These are phyloP conservation scores for Picochlorum sp. DNA, from an alignment of 139 green algal genomes.

Conservation along the genomic window DNA sequence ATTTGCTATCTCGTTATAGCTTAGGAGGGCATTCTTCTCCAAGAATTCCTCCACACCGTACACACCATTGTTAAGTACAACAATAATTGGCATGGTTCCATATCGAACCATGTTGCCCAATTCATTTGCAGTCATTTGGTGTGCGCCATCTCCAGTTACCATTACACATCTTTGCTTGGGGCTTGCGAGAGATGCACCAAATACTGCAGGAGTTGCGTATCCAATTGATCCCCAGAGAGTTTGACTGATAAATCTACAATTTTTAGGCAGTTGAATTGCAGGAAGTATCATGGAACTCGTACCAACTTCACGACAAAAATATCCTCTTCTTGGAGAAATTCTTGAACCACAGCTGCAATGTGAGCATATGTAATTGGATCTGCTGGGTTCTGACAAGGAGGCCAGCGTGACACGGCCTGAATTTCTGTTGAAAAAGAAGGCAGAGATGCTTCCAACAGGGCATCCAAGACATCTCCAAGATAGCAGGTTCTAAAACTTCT, in stretches of 20 bases:
- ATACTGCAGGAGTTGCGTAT: constrained; percentile 3
- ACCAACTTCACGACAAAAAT: constrained; percentile 7
- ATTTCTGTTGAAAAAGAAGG: background rate
- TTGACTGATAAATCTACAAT: constrained; percentile 6
- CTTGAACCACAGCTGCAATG: background rate
- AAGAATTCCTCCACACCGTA: constrained; percentile 10
- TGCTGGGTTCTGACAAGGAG: background rate
- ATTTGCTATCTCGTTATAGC: constrained; percentile 1
- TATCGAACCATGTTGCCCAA: constrained; percentile 5
- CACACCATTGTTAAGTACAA: constrained; percentile 9
- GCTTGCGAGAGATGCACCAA: constrained; percentile 8
- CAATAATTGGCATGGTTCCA: background rate
- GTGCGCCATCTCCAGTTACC: constrained; percentile 6
- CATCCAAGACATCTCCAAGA: background rate
- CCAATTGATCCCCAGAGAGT: constrained; percentile 15
- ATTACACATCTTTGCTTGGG: background rate
- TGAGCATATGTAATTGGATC: background rate
- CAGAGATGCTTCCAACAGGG: background rate
- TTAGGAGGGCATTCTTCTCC: background rate
- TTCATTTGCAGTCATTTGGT: constrained; percentile 11
- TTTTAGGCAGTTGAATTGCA: background rate
- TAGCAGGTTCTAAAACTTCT: constrained; percentile 5
- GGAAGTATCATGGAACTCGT: background rate
- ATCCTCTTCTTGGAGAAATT: constrained; percentile 8
- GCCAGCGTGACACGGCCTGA: background rate